phyloP scores from a whole-genome alignment of 2,329 filamentous ascomycete genomes.

The Xylaria sp. region DNA sequence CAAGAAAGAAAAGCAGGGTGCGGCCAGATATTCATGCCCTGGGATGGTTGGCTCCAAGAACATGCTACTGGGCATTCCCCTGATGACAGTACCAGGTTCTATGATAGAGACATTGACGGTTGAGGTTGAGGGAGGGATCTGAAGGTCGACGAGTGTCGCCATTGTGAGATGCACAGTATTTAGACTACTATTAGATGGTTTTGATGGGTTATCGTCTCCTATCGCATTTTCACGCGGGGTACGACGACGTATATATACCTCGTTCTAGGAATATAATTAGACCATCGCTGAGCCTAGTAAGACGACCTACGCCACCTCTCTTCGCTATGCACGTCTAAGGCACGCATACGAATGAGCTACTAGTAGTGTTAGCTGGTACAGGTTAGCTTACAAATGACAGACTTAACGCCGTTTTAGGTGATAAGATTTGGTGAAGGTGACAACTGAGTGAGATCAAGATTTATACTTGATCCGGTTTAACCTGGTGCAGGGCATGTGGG shows the following conservation, averaged over 20 bases:
- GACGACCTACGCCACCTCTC: neutral
- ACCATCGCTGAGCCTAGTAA: neutral
- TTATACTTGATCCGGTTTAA: too few relatives aligned
- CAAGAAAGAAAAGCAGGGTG: constrained; percentile 41
- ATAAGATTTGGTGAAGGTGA: neutral
- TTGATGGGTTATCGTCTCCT: too few relatives aligned
- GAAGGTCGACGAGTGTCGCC: constrained; percentile 45
- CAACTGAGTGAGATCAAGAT: too few relatives aligned
- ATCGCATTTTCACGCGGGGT: neutral
- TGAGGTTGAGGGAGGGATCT: constrained; percentile 49
- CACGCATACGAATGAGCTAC: neutral
- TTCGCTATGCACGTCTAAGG: neutral
- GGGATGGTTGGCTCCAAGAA: constrained; percentile 48
- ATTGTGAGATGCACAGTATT: neutral
- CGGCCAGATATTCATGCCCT: constrained; percentile 48
- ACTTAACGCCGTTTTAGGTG: neutral
- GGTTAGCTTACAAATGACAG: neutral
- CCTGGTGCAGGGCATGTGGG: too few relatives aligned
- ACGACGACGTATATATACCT: neutral
- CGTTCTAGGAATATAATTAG: neutral
- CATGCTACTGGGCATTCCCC: constrained; percentile 36
- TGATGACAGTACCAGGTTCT: constrained; percentile 45
- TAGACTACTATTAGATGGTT: neutral
- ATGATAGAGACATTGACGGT: constrained; percentile 52
- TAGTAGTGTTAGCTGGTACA: too few relatives aligned